These are phyloP conservation scores for Talaromyces albobiverticillius DNA, from an alignment of 2,329 filamentous ascomycete genomes.

Conservation along the genomic window DNA sequence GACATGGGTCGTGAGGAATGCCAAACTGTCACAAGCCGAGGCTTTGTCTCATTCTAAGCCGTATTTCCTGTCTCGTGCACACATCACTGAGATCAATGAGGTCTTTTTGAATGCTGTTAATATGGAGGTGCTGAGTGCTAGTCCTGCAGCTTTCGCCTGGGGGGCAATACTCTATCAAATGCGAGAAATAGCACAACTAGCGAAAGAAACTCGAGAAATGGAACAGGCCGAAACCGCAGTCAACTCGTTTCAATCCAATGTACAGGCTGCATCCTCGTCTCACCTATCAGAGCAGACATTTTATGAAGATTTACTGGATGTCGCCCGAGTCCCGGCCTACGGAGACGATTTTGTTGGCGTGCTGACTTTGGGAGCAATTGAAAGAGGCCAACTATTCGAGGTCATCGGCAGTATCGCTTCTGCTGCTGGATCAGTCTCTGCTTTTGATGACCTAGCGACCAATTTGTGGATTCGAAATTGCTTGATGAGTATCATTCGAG, in stretches of 20 bases:
- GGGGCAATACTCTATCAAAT: conserved; percentile 70
- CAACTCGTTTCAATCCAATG: conserved; percentile 38
- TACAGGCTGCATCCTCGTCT: conserved; percentile 28
- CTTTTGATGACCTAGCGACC: conserved; percentile 51
- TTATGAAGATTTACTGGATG: conserved; percentile 50
- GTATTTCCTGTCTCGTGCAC: conserved; percentile 68
- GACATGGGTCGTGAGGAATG: conserved; percentile 46
- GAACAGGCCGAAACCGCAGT: conserved; percentile 41
- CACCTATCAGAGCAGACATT: conserved; percentile 35
- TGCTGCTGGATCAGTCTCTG: conserved; percentile 48
- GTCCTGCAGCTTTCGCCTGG: conserved; percentile 78
- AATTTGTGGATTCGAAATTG: conserved; percentile 61
- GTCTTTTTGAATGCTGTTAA: conserved; percentile 63
- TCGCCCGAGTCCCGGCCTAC: conserved; percentile 36
- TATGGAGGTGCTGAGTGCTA: conserved; percentile 59
- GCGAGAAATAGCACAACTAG: conserved; percentile 59
- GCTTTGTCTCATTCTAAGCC: conserved; percentile 42
- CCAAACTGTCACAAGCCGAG: conserved; percentile 20
- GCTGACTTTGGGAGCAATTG: conserved; percentile 47
- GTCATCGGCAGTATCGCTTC: conserved; percentile 45
- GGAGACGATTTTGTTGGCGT: conserved; percentile 48
- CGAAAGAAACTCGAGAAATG: conserved; percentile 54
- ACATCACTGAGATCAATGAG: conserved; percentile 70
- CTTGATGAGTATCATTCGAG: conserved; percentile 69
- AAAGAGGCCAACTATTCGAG: conserved; percentile 48